A percentile compares a stretch with the other conserved stretches of the same genome.
Evolutionary conservation across 371 early-diverging fungal species (phyloP).

Genomic region (Mortierella sp.): DNA sequence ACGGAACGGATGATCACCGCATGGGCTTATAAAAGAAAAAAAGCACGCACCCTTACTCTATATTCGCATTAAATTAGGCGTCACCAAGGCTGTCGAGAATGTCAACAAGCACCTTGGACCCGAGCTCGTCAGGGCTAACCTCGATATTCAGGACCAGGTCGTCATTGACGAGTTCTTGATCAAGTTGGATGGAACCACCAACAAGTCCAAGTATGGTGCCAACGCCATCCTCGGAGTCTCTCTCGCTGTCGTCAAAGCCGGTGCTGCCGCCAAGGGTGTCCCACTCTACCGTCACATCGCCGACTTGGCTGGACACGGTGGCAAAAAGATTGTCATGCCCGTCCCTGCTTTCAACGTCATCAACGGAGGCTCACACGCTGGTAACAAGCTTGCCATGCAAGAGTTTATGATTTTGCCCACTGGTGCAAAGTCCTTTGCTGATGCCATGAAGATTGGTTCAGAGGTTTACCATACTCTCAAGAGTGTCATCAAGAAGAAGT

Average conservation of each 20-base stretch:
- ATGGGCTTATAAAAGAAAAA: too few relatives aligned
- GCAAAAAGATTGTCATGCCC: constrained; percentile 91
- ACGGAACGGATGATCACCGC: too few relatives aligned
- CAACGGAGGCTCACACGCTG: constrained; percentile 99
- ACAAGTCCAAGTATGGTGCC: constrained; percentile 97
- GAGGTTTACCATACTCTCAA: constrained; percentile 98
- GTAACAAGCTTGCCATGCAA: constrained; percentile 99
- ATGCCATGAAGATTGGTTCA: constrained; percentile 98
- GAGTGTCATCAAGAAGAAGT: constrained; percentile 96
- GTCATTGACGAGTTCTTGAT: constrained; percentile 94
- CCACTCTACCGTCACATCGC: constrained; percentile 95
- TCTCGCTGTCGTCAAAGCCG: constrained; percentile 95
- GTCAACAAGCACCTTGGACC: constrained; percentile 92
- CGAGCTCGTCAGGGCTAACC: constrained; percentile 78
- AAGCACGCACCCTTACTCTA: too few relatives aligned
- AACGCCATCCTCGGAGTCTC: constrained; percentile 99
- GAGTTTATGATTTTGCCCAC: constrained; percentile 99
- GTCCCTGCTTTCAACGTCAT: constrained; percentile 99
- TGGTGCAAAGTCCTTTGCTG: constrained; percentile 92
- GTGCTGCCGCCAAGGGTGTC: constrained; percentile 92
- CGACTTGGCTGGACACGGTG: constrained; percentile 81
- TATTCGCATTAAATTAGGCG: too few relatives aligned
- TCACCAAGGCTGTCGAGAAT: constrained; percentile 92
- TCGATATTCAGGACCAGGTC: constrained; percentile 87
- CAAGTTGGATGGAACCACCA: constrained; percentile 93